Percentiles rank a stretch among this genome's conserved stretches.
These are phyloP conservation scores for Dactylis glomerata DNA, from an alignment of 176 grass and related monocot genomes.

Conservation along the genomic window DNA sequence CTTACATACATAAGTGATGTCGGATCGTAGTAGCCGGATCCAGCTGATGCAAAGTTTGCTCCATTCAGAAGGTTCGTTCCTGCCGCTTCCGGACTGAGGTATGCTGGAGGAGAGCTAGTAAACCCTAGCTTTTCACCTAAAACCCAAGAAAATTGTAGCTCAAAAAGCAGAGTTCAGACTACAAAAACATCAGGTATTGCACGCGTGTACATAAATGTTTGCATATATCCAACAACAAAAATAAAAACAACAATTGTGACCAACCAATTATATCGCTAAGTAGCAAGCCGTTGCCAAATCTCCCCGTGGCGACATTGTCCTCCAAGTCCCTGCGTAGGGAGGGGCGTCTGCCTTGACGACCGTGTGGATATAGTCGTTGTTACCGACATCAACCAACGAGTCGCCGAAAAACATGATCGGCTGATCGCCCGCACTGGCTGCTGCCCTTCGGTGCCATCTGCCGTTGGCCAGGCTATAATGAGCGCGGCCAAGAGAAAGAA, in stretches of 20 bases:
- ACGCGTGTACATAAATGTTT: no score
- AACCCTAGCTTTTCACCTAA: conserved; percentile 81
- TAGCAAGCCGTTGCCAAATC: conserved; percentile 87
- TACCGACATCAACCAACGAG: conserved; percentile 77
- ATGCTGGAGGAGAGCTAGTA: conserved; percentile 56
- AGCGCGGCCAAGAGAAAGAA: no score
- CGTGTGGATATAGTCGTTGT: conserved; percentile 83
- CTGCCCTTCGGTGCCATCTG: no score
- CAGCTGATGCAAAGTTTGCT: conserved; percentile 89
- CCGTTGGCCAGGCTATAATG: no score
- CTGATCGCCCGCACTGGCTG: no score
- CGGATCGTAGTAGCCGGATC: conserved; percentile 77
- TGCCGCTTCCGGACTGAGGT: conserved; percentile 70
- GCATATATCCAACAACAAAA: no score
- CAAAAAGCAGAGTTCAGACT: not conserved
- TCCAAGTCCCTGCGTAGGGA: conserved; percentile 79
- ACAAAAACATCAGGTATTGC: no score
- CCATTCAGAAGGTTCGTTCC: conserved; percentile 71
- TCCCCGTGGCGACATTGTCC: conserved; percentile 60
- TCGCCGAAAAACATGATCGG: conserved; percentile 57
- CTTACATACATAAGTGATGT: conserved; percentile 69
- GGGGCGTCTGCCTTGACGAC: conserved; percentile 69
- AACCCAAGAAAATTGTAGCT: not conserved
- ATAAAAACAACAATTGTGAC: not conserved
- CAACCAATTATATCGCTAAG: conserved; percentile 71